These are phyloP conservation scores for Saturnispora hagleri DNA, from an alignment of 805 yeast species.

Conservation along the genomic window DNA sequence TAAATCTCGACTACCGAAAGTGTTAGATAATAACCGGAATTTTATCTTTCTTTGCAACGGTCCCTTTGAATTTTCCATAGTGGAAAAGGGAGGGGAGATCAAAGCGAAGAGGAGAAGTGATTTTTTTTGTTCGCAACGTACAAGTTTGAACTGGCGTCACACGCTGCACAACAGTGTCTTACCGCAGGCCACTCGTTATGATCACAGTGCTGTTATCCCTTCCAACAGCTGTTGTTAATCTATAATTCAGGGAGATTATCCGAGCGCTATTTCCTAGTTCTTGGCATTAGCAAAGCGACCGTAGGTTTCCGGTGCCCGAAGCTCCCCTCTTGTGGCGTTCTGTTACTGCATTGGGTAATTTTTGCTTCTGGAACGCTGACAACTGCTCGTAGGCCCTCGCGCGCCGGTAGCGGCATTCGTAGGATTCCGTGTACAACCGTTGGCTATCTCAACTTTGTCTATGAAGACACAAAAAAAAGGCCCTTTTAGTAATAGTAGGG, in stretches of 20 bases:
- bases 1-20: too few relatives aligned
- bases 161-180: too few relatives aligned
- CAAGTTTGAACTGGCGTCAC: too few relatives aligned
- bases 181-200: too few relatives aligned
- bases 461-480: not conserved
- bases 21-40: not conserved
- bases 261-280: not conserved
- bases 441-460: not conserved
- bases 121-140: not conserved
- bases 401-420: not conserved
- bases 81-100: not conserved
- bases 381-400: not conserved
- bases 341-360: not conserved
- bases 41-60: not conserved
- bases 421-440: not conserved
- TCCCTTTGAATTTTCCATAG: not conserved
- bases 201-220: too few relatives aligned
- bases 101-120: too few relatives aligned
- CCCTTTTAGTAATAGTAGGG: not conserved
- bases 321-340: not conserved
- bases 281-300: not conserved
- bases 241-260: not conserved
- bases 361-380: not conserved
- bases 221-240: too few relatives aligned
- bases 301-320: not conserved